Base-by-base conservation (phyloP, 1,284 basidiomycete species). In the Pyrrhoderma lamaoense region DNA sequence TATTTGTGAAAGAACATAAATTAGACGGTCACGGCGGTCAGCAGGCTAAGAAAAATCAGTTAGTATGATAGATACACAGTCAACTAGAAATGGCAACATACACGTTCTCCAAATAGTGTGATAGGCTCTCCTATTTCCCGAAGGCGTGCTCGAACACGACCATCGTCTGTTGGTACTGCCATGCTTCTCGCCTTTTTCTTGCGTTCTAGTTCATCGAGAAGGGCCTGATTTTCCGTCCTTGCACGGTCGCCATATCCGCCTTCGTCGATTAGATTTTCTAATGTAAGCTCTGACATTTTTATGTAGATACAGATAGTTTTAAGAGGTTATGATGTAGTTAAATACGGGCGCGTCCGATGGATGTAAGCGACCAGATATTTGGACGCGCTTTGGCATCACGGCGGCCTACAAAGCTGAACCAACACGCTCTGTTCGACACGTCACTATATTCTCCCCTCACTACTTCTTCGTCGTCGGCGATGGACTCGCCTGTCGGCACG, bases 101-200 rank as follows among this genome's bases (percentile, higher is more conserved):
- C 91, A 46, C 91, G 83, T 77, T 99, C 96, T 53, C 93, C 96
- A 61, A 99, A 99, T 34, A 98, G 76, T 4, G 93, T 98, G 58
- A 97, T 93, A 31, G 96, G 96, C 66, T 99, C 91, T 25, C 90
- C 93, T 57, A 96, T 85, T 67, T 95, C 90, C 53, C 96, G 76
- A 56, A 99, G 74, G 51, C 90, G 76, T 40, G 85, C 82, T 63
- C 89, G 87, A 59, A 99, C 95, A 57, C 89, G 86, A 60, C 79
- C 84, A 68, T 99, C 96, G 65, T 98, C 94, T 7, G 96, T 99
- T 3, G 96, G 96, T 3, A 99, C 92, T 13, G 94, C 94, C 69
- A 98, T 80, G 54, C 75, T 85, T 56, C 95, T 79, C n/a, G 93
- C 88, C 61, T 90, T 84, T 73, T 93, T 95, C 75, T 93, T 95